Base-by-base conservation (phyloP, 2,329 filamentous ascomycete genomes). In the Cucurbitaria berberidis region DNA sequence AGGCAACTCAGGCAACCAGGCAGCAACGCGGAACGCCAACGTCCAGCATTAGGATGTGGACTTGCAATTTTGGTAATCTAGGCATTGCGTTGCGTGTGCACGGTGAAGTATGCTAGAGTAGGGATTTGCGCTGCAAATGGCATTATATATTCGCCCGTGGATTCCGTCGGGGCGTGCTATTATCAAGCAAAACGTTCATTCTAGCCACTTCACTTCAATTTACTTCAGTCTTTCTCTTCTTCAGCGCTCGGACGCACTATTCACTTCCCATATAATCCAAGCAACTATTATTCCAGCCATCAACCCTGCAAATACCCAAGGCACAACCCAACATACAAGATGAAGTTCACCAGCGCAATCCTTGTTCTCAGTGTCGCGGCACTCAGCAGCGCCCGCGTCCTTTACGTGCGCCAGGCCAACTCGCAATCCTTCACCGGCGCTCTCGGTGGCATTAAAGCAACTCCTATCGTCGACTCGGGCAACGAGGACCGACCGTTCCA, bases 381-480 rank as follows among this genome's bases (percentile, higher is more conserved):
- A 38, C 34, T 55, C 18, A 57, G 57, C 40, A 53, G 60, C 24
- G 65, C 65, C 32, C 59, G 64, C 51, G 51, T 58, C 41, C 51
- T 70, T 26, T 41, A 54, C 35, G 43, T 51, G 24, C 69, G 67
- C 38, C 66, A 67, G 50, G 56, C 54, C 50, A 71, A 73, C 51
- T 29, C 60, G 22, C 70, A 76, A 55, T 54, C 67, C 26, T 79
- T 79, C 64, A 77, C 74, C 19, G 77, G 76, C 30, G 78, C 80
- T 48, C 72, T 87, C 52, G 83, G 79, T 40, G 84, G 82, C 43
- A 74, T 82, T 45, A 74, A 77, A 11, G 81, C 83, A 3, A 84
- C 84, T 8, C 79, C 86, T 21, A 60, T 76, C n/a, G 70, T 67
- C 22, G 63, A 83, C 63, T 78, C 79, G 5, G 80, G 81, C 38